phyloP scores from a whole-genome alignment of 1,139 yeast species.

The Groenewaldozyma sp. region DNA sequence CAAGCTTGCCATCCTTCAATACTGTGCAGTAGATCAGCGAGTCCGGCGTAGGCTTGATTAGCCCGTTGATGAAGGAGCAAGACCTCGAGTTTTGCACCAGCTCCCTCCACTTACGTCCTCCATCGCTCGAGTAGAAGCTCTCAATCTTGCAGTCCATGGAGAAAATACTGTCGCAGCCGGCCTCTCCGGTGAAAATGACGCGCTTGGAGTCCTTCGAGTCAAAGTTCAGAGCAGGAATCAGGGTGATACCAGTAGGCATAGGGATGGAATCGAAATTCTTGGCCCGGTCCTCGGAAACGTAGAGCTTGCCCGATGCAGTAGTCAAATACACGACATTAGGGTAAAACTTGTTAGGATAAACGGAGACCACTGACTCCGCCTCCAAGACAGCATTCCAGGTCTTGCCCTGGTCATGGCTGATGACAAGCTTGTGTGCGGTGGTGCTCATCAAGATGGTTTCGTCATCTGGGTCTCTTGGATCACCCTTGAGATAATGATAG shows the following conservation, averaged over 20 bases:
- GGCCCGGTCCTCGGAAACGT: conserved; percentile 62
- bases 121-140: conserved; percentile 48
- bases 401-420: conserved; percentile 75
- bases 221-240: conserved; percentile 41
- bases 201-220: conserved; percentile 46
- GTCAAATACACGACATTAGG: conserved; percentile 58
- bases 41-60: conserved; percentile 31
- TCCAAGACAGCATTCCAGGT: conserved; percentile 43
- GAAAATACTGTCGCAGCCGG: conserved; percentile 42
- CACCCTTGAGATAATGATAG: conserved; percentile 46
- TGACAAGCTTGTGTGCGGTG: conserved; percentile 39
- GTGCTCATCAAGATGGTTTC: conserved; percentile 69
- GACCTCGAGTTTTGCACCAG: conserved; percentile 41
- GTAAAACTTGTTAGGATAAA: conserved; percentile 51
- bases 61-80: conserved; percentile 65
- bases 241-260: conserved; percentile 27
- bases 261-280: conserved; percentile 36
- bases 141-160: conserved; percentile 42
- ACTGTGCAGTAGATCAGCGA: conserved; percentile 58
- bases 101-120: conserved; percentile 46
- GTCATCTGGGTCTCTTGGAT: conserved; percentile 29
- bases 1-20: background rate
- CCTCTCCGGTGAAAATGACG: conserved; percentile 63
- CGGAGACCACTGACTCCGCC: conserved; percentile 42
- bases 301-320: conserved; percentile 42